Conservation (phyloP, 768 basidiomycete species). For the Termitomyces heimii region DNA sequence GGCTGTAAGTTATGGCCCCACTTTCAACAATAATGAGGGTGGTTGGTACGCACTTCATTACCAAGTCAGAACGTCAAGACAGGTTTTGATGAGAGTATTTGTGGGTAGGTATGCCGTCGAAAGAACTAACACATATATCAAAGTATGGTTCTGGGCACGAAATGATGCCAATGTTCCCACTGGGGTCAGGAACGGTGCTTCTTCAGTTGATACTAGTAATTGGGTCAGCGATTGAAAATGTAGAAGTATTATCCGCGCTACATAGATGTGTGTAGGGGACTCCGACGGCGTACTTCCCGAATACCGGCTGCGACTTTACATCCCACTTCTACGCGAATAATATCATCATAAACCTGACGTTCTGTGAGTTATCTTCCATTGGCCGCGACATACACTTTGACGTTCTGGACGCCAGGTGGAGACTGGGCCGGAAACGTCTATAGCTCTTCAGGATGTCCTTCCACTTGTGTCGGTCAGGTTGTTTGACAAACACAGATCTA, state of each 20-base stretch:
- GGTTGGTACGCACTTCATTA: slow-evolving; percentile 39
- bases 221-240: slow-evolving; percentile 39
- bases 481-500: background rate
- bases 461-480: slow-evolving; percentile 52
- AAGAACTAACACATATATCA: slow-evolving; percentile 47
- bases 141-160: slow-evolving; percentile 72
- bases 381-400: background rate
- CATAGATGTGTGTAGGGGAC: slow-evolving; percentile 32
- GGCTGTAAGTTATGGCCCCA: slow-evolving; percentile 45
- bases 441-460: slow-evolving; percentile 43
- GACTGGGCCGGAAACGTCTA: slow-evolving; percentile 57
- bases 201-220: slow-evolving; percentile 35
- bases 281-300: slow-evolving; percentile 55
- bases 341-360: slow-evolving; percentile 57
- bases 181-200: slow-evolving; percentile 37
- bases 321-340: slow-evolving; percentile 49
- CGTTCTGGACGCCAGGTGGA: slow-evolving; percentile 25
- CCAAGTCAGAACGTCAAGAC: background rate
- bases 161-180: slow-evolving; percentile 38
- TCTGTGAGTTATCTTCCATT: slow-evolving; percentile 22
- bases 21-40: slow-evolving; percentile 52
- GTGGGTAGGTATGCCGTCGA: slow-evolving; percentile 58
- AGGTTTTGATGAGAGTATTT: background rate
- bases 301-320: slow-evolving; percentile 50
- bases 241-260: background rate